phyloP scores from a whole-genome alignment of 169 alveolate species.

The Fabrea salina region DNA sequence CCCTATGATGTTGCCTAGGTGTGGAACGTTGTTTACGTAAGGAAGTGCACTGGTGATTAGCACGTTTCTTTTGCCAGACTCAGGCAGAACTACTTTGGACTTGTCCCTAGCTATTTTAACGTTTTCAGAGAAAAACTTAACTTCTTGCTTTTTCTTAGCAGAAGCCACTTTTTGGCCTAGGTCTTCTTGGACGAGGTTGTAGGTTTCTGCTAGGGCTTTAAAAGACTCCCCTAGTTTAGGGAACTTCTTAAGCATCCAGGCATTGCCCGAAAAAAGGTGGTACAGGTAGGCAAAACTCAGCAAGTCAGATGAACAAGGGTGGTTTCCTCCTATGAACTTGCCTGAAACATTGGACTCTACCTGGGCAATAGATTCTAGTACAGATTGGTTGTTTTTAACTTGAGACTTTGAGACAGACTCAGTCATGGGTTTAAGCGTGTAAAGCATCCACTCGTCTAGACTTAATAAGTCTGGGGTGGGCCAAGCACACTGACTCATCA shows the following conservation, averaged over 20 bases:
- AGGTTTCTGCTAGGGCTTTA: neutral
- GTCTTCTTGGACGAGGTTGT: neutral
- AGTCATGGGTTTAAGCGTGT: neutral
- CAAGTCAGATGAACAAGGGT: conserved; percentile 16
- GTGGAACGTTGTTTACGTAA: conserved; percentile 82
- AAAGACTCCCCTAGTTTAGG: neutral
- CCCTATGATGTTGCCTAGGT: conserved; percentile 84
- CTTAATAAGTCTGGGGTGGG: neutral
- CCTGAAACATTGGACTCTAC: neutral
- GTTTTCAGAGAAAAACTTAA: neutral
- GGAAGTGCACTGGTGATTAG: conserved; percentile 86
- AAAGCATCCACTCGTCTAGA: conserved; percentile 15
- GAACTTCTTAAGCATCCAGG: conserved; percentile 20
- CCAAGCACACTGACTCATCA: conserved; percentile 13
- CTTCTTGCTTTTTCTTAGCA: neutral
- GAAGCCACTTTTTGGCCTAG: conserved; percentile 15
- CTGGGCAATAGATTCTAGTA: neutral
- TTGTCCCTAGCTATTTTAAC: neutral
- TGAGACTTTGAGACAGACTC: neutral
- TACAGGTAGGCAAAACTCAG: conserved; percentile 5
- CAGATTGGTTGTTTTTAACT: neutral
- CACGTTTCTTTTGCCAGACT: conserved; percentile 59
- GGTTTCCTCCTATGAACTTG: neutral
- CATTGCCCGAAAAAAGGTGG: neutral
- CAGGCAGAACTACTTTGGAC: conserved; percentile 21